Conservation (phyloP, 2,329 filamentous ascomycete species). For the Fusarium miscanthi region DNA sequence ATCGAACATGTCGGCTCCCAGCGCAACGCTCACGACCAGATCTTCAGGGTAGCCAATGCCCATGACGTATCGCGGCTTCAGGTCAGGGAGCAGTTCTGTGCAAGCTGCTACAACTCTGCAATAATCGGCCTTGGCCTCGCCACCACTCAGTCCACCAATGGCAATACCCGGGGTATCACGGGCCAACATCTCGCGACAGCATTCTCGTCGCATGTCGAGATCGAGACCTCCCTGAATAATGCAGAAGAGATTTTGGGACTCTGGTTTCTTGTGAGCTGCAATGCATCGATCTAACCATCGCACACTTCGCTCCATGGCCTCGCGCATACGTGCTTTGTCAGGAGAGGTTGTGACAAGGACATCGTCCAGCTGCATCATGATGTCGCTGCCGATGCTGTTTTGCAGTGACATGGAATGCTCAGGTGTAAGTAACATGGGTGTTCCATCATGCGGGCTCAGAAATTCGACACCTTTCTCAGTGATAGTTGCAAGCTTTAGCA, state of each 20-base stretch:
- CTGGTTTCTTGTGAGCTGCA: slow-evolving; percentile 84
- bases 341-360: slow-evolving; percentile 96
- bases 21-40: slow-evolving; percentile 88
- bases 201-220: slow-evolving; percentile 83
- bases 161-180: slow-evolving; percentile 95
- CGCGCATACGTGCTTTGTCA: slow-evolving; percentile 85
- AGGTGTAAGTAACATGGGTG: slow-evolving; percentile 95
- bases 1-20: slow-evolving; percentile 99
- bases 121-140: slow-evolving; percentile 93
- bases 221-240: slow-evolving; percentile 98
- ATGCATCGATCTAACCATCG: slow-evolving; percentile 98
- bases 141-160: slow-evolving; percentile 93
- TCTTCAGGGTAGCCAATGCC: slow-evolving; percentile 98
- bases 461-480: slow-evolving; percentile 97
- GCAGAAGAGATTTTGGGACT: slow-evolving; percentile 93
- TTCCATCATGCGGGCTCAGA: slow-evolving; percentile 93
- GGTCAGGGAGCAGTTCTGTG: slow-evolving; percentile 83
- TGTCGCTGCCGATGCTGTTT: slow-evolving; percentile 97
- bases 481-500: slow-evolving; percentile 91
- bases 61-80: slow-evolving; percentile 99
- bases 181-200: slow-evolving; percentile 86
- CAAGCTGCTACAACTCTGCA: slow-evolving; percentile 91
- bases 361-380: slow-evolving; percentile 99
- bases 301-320: slow-evolving; percentile 94
- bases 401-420: slow-evolving; percentile 97